Percentiles rank a stretch among this genome's conserved stretches.
These are phyloP conservation scores for Tetrastigma voinierianum DNA, from an alignment of 164 flowering plant species.

Conservation along the genomic window DNA sequence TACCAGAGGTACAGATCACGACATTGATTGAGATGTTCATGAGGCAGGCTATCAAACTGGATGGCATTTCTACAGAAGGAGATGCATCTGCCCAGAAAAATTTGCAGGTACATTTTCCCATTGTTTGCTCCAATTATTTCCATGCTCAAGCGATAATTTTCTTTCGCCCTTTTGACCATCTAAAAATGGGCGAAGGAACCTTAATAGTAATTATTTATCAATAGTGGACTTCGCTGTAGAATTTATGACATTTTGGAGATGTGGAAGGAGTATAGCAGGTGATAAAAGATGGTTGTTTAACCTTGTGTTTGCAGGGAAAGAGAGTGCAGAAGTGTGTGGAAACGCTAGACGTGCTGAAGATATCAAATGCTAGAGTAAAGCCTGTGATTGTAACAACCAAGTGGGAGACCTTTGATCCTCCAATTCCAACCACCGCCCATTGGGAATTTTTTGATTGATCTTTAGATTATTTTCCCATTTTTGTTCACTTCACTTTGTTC, in stretches of 20 bases:
- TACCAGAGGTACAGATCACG: slow-evolving; percentile 68
- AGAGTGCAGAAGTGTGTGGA: slow-evolving; percentile 79
- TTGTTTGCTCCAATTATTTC: no score
- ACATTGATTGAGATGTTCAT: slow-evolving; percentile 69
- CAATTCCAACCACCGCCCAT: slow-evolving; percentile 29
- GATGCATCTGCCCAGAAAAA: slow-evolving; percentile 43
- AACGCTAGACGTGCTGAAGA: slow-evolving; percentile 57
- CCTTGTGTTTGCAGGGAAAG: slow-evolving; percentile 41
- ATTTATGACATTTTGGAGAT: no score
- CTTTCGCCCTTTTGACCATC: no score
- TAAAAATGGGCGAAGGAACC: no score
- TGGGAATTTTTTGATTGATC: slow-evolving; percentile 63
- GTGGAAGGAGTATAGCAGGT: no score
- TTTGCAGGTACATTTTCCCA: no score
- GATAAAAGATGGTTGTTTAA: background rate
- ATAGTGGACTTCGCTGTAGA: no score
- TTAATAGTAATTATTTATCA: no score
- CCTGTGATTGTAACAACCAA: slow-evolving; percentile 48
- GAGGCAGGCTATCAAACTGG: slow-evolving; percentile 62
- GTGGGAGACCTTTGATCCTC: slow-evolving; percentile 66
- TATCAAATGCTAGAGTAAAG: slow-evolving; percentile 48
- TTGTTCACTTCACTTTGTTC: slow-evolving; percentile 4
- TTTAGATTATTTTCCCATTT: background rate
- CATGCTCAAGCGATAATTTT: no score
- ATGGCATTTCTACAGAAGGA: slow-evolving; percentile 44